These are phyloP conservation scores for Friedmanniomyces simplex DNA, from an alignment of 495 filamentous ascomycete genomes.

Conservation along the genomic window DNA sequence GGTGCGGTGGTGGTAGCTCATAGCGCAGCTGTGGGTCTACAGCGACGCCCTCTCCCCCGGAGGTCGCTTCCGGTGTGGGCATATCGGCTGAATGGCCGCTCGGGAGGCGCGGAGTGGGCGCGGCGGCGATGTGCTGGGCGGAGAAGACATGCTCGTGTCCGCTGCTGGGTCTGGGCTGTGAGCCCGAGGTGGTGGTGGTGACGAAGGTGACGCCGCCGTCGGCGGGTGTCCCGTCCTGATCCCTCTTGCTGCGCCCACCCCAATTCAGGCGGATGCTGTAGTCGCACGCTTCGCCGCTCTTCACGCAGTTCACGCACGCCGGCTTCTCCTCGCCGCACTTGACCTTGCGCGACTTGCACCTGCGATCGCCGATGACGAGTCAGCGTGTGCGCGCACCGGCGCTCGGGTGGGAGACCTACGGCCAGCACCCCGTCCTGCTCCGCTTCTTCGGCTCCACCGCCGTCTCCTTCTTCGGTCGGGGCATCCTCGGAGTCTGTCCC, in stretches of 20 bases:
- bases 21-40: conserved; percentile 4
- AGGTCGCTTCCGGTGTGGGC: conserved; percentile 9
- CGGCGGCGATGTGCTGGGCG: conserved; percentile 13
- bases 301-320: conserved; percentile 64
- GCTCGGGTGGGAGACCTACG: neutral
- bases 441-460: conserved; percentile 42
- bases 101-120: conserved; percentile 4
- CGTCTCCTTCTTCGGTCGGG: conserved; percentile 32
- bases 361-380: conserved; percentile 32
- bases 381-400: conserved; percentile 31
- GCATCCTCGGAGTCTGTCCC: conserved; percentile 21
- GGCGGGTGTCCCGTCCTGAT: conserved; percentile 15
- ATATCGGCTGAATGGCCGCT: conserved; percentile 8
- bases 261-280: conserved; percentile 80
- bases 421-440: conserved; percentile 78
- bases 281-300: conserved; percentile 68
- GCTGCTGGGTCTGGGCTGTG: neutral
- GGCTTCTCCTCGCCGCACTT: conserved; percentile 84
- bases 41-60: neutral
- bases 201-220: conserved; percentile 15
- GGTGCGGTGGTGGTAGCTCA: neutral
- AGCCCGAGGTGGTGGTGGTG: neutral
- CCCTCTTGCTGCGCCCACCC: conserved; percentile 50
- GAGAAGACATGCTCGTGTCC: conserved; percentile 20
- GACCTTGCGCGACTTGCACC: conserved; percentile 72